Percentiles rank a stretch among this genome's conserved stretches.
Evolutionary conservation across 2,329 filamentous ascomycete genomes (phyloP).

Genomic region (Neophaeococcomyces aloes): DNA sequence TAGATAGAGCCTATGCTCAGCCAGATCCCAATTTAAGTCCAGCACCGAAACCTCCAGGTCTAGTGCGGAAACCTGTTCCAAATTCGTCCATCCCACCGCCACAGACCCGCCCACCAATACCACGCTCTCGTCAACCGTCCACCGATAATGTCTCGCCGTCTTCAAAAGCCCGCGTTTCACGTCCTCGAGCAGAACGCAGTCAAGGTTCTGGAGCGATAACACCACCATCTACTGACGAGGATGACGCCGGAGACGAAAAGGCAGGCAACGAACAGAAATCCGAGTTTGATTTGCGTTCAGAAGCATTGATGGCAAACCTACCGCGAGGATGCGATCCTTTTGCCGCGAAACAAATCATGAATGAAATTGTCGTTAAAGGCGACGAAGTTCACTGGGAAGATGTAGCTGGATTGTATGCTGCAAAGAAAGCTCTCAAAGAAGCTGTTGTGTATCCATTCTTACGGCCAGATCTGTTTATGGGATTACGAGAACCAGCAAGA

Average conservation of each 20-base stretch:
- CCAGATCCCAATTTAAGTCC: conserved; percentile 3
- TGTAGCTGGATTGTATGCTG: conserved; percentile 78
- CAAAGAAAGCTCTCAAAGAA: conserved; percentile 86
- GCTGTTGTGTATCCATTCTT: conserved; percentile 95
- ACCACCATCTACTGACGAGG: conserved; percentile 39
- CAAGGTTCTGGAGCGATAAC: conserved; percentile 35
- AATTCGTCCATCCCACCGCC: conserved; percentile 13
- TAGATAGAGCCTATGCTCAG: conserved; percentile 16
- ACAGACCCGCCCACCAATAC: neutral
- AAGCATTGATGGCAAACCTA: conserved; percentile 60
- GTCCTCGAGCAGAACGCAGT: conserved; percentile 20
- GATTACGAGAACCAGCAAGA: conserved; percentile 80
- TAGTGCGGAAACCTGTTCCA: conserved; percentile 26
- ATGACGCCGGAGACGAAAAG: conserved; percentile 36
- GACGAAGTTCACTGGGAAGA: conserved; percentile 94
- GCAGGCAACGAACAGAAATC: conserved; percentile 40
- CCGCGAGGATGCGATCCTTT: conserved; percentile 71
- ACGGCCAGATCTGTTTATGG: conserved; percentile 90
- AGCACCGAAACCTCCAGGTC: conserved; percentile 10
- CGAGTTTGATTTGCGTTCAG: conserved; percentile 45
- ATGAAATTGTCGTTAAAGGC: conserved; percentile 85
- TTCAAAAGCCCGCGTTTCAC: conserved; percentile 3
- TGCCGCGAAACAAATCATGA: conserved; percentile 83
- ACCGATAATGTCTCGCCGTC: neutral
- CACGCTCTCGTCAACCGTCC: neutral